phyloP scores from a whole-genome alignment of 306 rosid species.

The Ormosia emarginata region DNA sequence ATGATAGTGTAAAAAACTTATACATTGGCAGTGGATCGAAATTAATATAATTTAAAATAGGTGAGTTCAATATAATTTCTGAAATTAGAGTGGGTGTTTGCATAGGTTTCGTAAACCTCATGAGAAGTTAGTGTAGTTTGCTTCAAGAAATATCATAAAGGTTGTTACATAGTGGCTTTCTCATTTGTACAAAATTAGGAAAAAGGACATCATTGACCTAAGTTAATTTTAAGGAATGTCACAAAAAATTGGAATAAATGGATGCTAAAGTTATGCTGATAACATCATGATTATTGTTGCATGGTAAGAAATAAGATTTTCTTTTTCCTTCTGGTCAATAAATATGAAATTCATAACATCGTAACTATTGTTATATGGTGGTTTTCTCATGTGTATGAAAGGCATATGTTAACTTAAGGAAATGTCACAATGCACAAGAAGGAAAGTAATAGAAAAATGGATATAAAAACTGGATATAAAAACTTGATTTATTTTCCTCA shows the following conservation, averaged over 20 bases:
- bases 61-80: too few relatives aligned
- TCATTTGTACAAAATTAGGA: background rate
- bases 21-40: too few relatives aligned
- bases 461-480: background rate
- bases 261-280: background rate
- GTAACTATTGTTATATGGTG: background rate
- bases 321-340: background rate
- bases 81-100: background rate
- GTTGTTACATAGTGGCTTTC: background rate
- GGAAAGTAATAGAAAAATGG: background rate
- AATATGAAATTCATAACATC: background rate
- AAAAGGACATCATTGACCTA: background rate
- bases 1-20: too few relatives aligned
- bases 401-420: background rate
- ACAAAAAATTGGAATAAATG: conserved; percentile 3
- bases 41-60: too few relatives aligned
- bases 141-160: conserved; percentile 5
- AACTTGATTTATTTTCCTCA: background rate
- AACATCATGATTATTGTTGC: background rate
- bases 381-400: background rate
- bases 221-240: background rate
- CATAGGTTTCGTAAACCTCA: background rate
- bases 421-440: background rate
- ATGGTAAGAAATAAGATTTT: background rate
- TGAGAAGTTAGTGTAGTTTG: background rate